phyloP scores from a whole-genome alignment of 257 asterid genomes.

The Asclepias syriaca region DNA sequence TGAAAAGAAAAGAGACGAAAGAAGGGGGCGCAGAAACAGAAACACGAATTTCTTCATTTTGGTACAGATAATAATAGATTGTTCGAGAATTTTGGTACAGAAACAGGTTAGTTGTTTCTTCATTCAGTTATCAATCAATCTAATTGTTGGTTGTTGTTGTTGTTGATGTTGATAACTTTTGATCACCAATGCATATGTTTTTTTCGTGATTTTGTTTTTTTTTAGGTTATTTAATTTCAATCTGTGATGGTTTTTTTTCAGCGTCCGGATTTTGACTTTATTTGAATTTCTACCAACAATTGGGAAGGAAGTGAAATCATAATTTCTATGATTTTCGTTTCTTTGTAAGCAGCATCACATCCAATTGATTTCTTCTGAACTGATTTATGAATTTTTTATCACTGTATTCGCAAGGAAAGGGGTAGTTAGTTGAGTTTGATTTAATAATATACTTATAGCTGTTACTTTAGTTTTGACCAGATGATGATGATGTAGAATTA shows the following conservation, averaged over 20 bases:
- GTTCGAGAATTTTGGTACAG: conserved; percentile 9
- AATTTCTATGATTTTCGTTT: not conserved
- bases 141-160: too few species aligned
- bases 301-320: not conserved
- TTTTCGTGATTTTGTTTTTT: not conserved
- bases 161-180: not conserved
- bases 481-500: not conserved
- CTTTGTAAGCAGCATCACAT: not conserved
- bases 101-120: conserved; percentile 17
- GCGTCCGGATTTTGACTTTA: not conserved
- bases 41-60: conserved; percentile 16
- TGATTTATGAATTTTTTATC: not conserved
- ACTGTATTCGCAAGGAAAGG: not conserved
- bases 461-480: not conserved
- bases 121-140: conserved; percentile 3
- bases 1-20: conserved; percentile 6
- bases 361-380: not conserved
- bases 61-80: not conserved
- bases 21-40: not conserved
- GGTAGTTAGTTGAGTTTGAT: not conserved
- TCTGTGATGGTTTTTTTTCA: not conserved
- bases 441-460: not conserved
- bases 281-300: not conserved
- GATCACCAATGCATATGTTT: not conserved
- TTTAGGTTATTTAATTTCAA: not conserved